These are phyloP conservation scores for Termitomyces sp. DNA, from an alignment of 768 basidiomycete genomes.

Conservation along the genomic window DNA sequence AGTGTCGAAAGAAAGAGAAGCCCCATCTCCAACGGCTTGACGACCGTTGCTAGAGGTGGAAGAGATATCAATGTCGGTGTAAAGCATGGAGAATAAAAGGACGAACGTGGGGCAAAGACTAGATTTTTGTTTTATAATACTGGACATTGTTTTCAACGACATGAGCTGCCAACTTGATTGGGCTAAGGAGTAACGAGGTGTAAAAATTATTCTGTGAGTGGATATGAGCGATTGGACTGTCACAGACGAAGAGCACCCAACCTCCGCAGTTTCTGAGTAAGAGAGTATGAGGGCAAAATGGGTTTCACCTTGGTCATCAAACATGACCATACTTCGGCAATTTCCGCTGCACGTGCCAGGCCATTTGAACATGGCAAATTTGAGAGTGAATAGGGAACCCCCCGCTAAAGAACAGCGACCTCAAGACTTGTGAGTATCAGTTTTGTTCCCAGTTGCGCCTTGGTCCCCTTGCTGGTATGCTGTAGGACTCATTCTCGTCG, in stretches of 20 bases:
- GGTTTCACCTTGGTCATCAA: conserved; percentile 12
- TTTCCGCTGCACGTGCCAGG: conserved; percentile 12
- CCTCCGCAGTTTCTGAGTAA: conserved; percentile 2
- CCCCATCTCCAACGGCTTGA: conserved; percentile 97
- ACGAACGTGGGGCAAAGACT: conserved; percentile 93
- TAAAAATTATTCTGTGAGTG: conserved; percentile 8
- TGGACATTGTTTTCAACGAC: conserved; percentile 70
- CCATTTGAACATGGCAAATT: conserved; percentile 8
- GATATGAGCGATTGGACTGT: background rate
- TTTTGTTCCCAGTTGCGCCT: conserved; percentile 4
- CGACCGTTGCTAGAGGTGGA: conserved; percentile 73
- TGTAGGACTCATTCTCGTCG: background rate
- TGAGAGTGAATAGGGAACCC: conserved; percentile 18
- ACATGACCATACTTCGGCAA: conserved; percentile 10
- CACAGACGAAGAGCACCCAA: conserved; percentile 1
- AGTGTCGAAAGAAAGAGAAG: conserved; percentile 69
- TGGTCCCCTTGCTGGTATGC: conserved; percentile 2
- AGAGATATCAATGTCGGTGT: conserved; percentile 8
- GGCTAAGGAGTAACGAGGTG: conserved; percentile 19
- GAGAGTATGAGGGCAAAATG: conserved; percentile 5
- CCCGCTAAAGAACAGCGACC: conserved; percentile 30
- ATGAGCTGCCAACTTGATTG: conserved; percentile 83
- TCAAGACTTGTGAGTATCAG: conserved; percentile 32
- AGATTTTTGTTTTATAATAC: conserved; percentile 73
- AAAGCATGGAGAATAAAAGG: background rate